phyloP scores from a whole-genome alignment of 352 stramenopile species.

The Nothophytophthora sp. region DNA sequence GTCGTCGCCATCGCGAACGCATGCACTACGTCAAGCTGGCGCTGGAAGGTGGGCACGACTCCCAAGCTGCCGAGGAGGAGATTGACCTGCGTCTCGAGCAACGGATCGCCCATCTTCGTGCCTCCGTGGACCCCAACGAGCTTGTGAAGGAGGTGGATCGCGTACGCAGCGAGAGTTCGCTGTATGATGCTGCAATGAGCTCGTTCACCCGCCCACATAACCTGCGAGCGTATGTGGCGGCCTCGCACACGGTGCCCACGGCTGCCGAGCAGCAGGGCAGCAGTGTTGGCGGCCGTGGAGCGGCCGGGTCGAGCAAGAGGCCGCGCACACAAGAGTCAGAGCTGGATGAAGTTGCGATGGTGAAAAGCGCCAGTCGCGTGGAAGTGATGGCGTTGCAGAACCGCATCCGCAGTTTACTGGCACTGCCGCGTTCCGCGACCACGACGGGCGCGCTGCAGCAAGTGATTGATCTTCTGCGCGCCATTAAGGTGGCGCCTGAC shows the following conservation, averaged over 20 bases:
- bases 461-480: constrained; percentile 75
- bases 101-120: constrained; percentile 69
- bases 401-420: constrained; percentile 64
- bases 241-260: constrained; percentile 51
- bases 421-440: constrained; percentile 47
- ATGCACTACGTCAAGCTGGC: constrained; percentile 78
- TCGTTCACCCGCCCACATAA: constrained; percentile 64
- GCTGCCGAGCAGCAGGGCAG: constrained; percentile 36
- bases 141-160: constrained; percentile 80
- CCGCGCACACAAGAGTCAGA: constrained; percentile 65
- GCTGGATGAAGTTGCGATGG: constrained; percentile 57
- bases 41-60: constrained; percentile 61
- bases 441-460: constrained; percentile 77
- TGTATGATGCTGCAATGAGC: constrained; percentile 65
- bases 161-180: constrained; percentile 60
- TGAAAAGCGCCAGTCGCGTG: constrained; percentile 63
- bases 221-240: constrained; percentile 57
- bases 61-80: constrained; percentile 67
- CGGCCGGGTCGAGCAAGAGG: too few relatives aligned
- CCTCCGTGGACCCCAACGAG: constrained; percentile 72
- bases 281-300: constrained; percentile 18
- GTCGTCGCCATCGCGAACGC: constrained; percentile 73
- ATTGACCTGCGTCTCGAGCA: constrained; percentile 81
- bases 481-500: constrained; percentile 74
- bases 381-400: constrained; percentile 75